Conservation (phyloP, 2,329 filamentous ascomycete species). For the Trichoderma asperellum region DNA sequence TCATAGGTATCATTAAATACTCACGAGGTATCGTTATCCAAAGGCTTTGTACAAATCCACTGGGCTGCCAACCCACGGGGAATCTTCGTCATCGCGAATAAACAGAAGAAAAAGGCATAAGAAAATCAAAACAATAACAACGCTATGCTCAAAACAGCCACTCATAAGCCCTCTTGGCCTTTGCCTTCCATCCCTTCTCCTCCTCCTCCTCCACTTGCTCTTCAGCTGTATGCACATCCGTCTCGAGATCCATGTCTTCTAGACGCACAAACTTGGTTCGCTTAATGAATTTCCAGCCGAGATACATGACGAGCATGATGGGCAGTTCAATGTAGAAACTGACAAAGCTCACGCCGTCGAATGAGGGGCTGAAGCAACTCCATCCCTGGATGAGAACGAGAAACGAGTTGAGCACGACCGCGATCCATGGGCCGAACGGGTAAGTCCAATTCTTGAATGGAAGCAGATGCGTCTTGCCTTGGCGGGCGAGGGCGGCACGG, state of each 20-base stretch:
- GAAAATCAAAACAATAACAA: not conserved
- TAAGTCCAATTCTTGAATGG: slow-evolving; percentile 71
- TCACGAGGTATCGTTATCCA: not conserved
- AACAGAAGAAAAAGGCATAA: not conserved
- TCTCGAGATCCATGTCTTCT: slow-evolving; percentile 65
- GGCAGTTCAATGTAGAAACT: slow-evolving; percentile 67
- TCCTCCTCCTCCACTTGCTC: slow-evolving; percentile 35
- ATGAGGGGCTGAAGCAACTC: slow-evolving; percentile 63
- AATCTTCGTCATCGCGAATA: not conserved
- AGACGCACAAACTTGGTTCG: slow-evolving; percentile 61
- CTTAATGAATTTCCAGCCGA: slow-evolving; percentile 73
- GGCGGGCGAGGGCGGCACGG: slow-evolving; percentile 58
- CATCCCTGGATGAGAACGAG: slow-evolving; percentile 68
- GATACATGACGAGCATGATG: slow-evolving; percentile 64
- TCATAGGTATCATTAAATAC: not conserved
- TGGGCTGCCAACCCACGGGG: slow-evolving; percentile 14
- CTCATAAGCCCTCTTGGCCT: slow-evolving; percentile 33
- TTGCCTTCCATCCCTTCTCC: slow-evolving; percentile 53
- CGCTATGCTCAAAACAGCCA: slow-evolving; percentile 43
- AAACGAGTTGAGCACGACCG: slow-evolving; percentile 60
- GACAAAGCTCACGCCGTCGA: slow-evolving; percentile 63
- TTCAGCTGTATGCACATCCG: slow-evolving; percentile 60
- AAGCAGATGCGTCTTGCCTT: slow-evolving; percentile 63
- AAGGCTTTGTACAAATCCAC: slow-evolving; percentile 24
- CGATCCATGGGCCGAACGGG: slow-evolving; percentile 62